A percentile compares a stretch with the other conserved stretches of the same genome.
phyloP scores from a whole-genome alignment of 2,329 filamentous ascomycete genomes.

The Monilinia fructicola region DNA sequence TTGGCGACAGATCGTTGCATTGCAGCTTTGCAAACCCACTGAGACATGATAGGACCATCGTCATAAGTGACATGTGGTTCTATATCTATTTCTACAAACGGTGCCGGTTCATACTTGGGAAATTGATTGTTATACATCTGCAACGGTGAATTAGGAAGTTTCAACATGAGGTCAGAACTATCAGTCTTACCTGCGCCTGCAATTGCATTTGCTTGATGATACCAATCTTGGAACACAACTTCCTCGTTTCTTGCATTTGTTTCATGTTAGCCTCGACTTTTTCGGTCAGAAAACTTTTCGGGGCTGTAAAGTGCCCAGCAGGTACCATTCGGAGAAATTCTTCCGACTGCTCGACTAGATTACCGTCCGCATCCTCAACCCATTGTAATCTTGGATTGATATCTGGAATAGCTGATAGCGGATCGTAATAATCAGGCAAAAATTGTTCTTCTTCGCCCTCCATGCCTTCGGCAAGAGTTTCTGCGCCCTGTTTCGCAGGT shows the following conservation, averaged over 20 bases:
- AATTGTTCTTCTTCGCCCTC: slow-evolving; percentile 76
- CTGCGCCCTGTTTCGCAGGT: slow-evolving; percentile 53
- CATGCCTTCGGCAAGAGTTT: slow-evolving; percentile 92
- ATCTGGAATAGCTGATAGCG: slow-evolving; percentile 81
- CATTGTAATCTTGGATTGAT: slow-evolving; percentile 76
- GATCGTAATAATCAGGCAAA: slow-evolving; percentile 92
- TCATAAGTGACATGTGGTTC: slow-evolving; percentile 88
- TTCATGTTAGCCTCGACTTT: slow-evolving; percentile 89
- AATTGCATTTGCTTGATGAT: slow-evolving; percentile 99
- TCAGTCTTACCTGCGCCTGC: slow-evolving; percentile 76
- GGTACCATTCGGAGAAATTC: slow-evolving; percentile 80
- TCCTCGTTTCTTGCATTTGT: slow-evolving; percentile 95
- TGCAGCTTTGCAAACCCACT: slow-evolving; percentile 77
- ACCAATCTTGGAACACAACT: slow-evolving; percentile 92
- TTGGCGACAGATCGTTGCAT: slow-evolving; percentile 90
- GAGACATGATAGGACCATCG: slow-evolving; percentile 82
- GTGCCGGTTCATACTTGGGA: slow-evolving; percentile 88
- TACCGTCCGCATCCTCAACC: slow-evolving; percentile 85
- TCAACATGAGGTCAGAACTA: slow-evolving; percentile 25
- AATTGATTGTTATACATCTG: slow-evolving; percentile 96
- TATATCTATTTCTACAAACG: slow-evolving; percentile 83
- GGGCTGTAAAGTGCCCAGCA: slow-evolving; percentile 71
- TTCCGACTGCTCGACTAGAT: slow-evolving; percentile 83
- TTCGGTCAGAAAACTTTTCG: slow-evolving; percentile 69
- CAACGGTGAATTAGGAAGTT: slow-evolving; percentile 11